Base-by-base conservation (phyloP, 139 green algal genomes). In the Auxenochlorella pyrenoidosa region DNA sequence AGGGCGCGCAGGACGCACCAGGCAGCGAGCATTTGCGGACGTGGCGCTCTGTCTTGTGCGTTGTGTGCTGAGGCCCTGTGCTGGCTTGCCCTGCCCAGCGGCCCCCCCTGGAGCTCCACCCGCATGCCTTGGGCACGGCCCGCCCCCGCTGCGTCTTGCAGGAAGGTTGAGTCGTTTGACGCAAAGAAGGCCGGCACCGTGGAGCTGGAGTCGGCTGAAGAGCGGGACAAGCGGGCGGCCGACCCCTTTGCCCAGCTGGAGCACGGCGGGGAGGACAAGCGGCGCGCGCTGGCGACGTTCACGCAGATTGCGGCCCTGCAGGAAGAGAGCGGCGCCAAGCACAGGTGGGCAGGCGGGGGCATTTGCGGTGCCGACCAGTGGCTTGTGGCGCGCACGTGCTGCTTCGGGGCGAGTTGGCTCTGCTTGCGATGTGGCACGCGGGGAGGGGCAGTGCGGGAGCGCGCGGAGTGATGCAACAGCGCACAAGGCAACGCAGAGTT, bases 161-260 rank as follows among this genome's bases (percentile, higher is more conserved):
- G 78, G 60, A 89, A 97, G 92, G 89, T 87, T 44, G 95, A 97
- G 86, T 79, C 65, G 3, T 97, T 92, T 68, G 93, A 91, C 19
- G 91, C 95, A 4, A 90, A 84, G 43, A 91, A 94, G 65, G 93
- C 94, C 5, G 92, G 91, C 41, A 94, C 94, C 0, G 85, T 94
- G 13, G 80, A 93, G 22, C 82, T 95, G 86, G 92, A 96, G 32
- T 47, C 82, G 2, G 43, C 63, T 18, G 63, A 58, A 36, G 79
- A 65, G 54, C 63, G 26, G 68, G 51, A 44, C 43, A 86, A 88
- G 86, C 86, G 87, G 75, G 89, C 93, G 26, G 77, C 90, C 32
- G 92, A 96, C 86, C 90, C 90, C 24, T 79, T 95, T 40, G 92
- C 91, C 70, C 71, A 88, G 41, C 84, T 95, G 71, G 93, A 95